A percentile compares a stretch with the other conserved stretches of the same genome.
Evolutionary conservation across 1,284 basidiomycete genomes (phyloP).

Genomic region (Paramarasmius palmivorus): DNA sequence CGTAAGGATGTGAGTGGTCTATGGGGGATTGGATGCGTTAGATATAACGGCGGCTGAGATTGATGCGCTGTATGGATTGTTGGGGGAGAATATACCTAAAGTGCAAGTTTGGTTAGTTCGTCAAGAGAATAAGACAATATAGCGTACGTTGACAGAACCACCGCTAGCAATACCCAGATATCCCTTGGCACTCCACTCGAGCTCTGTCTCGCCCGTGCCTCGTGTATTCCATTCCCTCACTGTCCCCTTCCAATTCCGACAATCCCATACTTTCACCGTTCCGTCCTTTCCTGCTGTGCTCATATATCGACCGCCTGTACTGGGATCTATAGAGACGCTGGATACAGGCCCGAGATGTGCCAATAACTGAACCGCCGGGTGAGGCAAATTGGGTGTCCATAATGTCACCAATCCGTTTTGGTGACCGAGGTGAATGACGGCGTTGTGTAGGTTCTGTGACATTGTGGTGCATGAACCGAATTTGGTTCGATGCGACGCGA

Average conservation of each 20-base stretch:
- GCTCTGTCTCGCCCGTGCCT: constrained; percentile 42
- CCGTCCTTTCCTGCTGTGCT: constrained; percentile 90
- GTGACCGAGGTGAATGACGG: constrained; percentile 93
- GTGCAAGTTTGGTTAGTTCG: not conserved
- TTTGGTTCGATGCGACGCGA: constrained; percentile 90
- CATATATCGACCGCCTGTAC: constrained; percentile 85
- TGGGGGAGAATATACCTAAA: constrained; percentile 69
- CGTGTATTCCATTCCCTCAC: constrained; percentile 81
- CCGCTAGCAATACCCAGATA: constrained; percentile 82
- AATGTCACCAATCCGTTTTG: constrained; percentile 90
- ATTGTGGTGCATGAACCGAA: constrained; percentile 86
- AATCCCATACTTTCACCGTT: constrained; percentile 94
- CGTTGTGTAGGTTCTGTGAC: constrained; percentile 90
- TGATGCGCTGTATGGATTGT: constrained; percentile 56
- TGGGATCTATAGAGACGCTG: constrained; percentile 83
- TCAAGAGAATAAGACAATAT: not conserved
- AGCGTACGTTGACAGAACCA: constrained; percentile 73
- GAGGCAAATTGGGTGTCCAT: constrained; percentile 94
- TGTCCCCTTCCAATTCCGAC: constrained; percentile 89
- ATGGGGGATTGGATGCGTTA: constrained; percentile 79
- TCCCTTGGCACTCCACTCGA: constrained; percentile 84
- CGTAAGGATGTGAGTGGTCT: constrained; percentile 67
- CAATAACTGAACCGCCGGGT: constrained; percentile 89
- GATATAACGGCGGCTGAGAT: constrained; percentile 76
- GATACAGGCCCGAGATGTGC: constrained; percentile 90